A percentile compares a stretch with the other conserved stretches of the same genome.
phyloP scores from a whole-genome alignment of 768 basidiomycete species.

The Suillus subaureus region DNA sequence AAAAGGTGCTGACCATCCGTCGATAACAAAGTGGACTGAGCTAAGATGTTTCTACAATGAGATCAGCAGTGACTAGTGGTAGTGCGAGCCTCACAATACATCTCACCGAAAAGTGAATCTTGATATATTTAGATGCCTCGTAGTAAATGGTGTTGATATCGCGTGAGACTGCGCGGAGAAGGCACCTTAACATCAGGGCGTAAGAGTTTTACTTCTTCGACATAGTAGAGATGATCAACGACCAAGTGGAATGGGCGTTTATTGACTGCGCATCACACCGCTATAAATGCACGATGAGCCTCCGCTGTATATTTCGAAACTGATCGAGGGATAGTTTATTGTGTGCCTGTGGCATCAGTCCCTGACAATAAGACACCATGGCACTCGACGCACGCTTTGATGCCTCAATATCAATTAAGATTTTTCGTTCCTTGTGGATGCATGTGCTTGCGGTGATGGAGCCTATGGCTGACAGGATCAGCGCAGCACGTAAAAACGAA shows the following conservation, averaged over 20 bases:
- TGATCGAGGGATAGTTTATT: background rate
- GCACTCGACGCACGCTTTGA: too few species aligned
- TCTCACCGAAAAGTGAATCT: background rate
- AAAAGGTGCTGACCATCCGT: slow-evolving; percentile 41
- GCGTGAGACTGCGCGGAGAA: background rate
- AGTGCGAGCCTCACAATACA: too few species aligned
- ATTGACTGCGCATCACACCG: too few species aligned
- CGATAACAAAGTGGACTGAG: slow-evolving; percentile 33
- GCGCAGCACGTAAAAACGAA: too few species aligned
- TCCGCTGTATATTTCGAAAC: background rate
- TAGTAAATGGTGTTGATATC: background rate
- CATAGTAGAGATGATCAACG: too few species aligned
- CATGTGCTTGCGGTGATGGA: background rate
- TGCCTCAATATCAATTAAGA: background rate
- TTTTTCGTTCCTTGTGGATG: background rate
- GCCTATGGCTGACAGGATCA: background rate
- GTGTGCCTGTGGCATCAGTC: background rate
- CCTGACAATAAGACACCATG: background rate
- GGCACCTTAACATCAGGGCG: too few species aligned
- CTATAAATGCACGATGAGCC: background rate
- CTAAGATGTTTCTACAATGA: slow-evolving; percentile 13
- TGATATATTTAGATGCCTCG: background rate
- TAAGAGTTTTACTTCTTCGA: too few species aligned
- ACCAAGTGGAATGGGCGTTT: too few species aligned
- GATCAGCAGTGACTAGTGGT: background rate